Evolutionary conservation across 768 basidiomycete species (phyloP).

Genomic region (Rossbeevera mucosa): DNA sequence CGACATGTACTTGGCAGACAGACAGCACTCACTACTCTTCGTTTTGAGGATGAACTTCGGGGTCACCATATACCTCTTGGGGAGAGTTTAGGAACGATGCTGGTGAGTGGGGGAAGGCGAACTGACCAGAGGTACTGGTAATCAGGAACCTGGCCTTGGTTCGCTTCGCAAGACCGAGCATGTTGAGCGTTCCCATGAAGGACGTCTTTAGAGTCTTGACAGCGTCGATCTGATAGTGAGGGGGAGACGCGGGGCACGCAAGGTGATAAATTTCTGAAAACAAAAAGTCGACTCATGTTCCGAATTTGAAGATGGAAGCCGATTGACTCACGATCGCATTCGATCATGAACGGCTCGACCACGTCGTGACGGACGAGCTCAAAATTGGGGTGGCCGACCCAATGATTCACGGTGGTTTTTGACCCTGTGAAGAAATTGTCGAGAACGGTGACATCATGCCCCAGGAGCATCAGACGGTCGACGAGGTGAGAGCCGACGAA

Average conservation of each 20-base stretch:
- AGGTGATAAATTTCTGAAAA: constrained; percentile 91
- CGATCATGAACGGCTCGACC: constrained; percentile 96
- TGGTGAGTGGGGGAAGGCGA: not conserved
- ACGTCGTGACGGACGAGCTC: constrained; percentile 98
- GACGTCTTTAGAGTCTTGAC: constrained; percentile 99
- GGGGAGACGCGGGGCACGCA: constrained; percentile 95
- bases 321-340: constrained; percentile 80
- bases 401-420: constrained; percentile 93
- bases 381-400: constrained; percentile 98
- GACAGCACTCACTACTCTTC: constrained; percentile 79
- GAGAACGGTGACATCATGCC: constrained; percentile 94
- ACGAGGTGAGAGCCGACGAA: constrained; percentile 99
- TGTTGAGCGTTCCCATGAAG: constrained; percentile 97
- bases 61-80: constrained; percentile 95
- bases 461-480: constrained; percentile 95
- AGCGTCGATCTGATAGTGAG: constrained; percentile 96
- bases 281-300: not conserved
- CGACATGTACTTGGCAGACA: constrained; percentile 1
- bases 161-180: constrained; percentile 97
- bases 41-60: constrained; percentile 93
- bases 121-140: constrained; percentile 84
- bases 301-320: not conserved
- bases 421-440: constrained; percentile 99
- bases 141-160: constrained; percentile 97
- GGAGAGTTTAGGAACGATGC: constrained; percentile 2